Percentiles rank a stretch among this genome's conserved stretches.
phyloP scores from a whole-genome alignment of 257 asterid species.

The Fraxinus quadrangulata region DNA sequence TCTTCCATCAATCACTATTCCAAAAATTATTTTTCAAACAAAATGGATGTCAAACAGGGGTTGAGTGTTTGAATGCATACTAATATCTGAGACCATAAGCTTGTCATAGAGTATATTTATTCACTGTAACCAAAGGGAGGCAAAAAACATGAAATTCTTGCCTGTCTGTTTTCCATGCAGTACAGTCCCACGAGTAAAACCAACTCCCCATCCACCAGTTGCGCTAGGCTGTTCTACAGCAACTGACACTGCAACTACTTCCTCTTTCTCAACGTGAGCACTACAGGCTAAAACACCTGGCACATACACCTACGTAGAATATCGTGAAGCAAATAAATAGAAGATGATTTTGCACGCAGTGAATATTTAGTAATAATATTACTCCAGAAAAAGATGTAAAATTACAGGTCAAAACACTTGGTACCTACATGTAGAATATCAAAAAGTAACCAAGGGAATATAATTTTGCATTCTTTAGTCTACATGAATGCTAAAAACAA shows the following conservation, averaged over 20 bases:
- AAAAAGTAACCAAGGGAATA: conserved; percentile 16
- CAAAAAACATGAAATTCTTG: conserved; percentile 26
- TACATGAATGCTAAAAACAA: neutral
- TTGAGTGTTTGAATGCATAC: neutral
- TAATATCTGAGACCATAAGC: neutral
- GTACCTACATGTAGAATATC: conserved; percentile 52
- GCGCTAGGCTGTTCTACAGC: conserved; percentile 77
- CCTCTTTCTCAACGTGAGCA: conserved; percentile 94
- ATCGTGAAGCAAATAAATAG: conserved; percentile 18
- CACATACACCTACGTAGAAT: conserved; percentile 67
- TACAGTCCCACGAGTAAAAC: conserved; percentile 89
- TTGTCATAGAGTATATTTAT: neutral
- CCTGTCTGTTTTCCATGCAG: conserved; percentile 81
- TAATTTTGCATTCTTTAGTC: neutral
- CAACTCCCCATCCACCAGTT: conserved; percentile 88
- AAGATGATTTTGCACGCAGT: neutral
- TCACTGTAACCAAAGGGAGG: neutral
- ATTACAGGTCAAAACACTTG: conserved; percentile 98
- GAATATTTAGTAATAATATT: neutral
- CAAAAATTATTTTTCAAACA: too few relatives aligned
- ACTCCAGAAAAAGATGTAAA: neutral
- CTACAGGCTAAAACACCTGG: conserved; percentile 99
- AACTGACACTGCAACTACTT: conserved; percentile 86
- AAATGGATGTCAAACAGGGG: too few relatives aligned
- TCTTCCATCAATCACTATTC: too few relatives aligned